Percentiles rank a stretch among this genome's conserved stretches.
Conservation (phyloP, 305 asterid genomes). For the Withania somnifera region DNA sequence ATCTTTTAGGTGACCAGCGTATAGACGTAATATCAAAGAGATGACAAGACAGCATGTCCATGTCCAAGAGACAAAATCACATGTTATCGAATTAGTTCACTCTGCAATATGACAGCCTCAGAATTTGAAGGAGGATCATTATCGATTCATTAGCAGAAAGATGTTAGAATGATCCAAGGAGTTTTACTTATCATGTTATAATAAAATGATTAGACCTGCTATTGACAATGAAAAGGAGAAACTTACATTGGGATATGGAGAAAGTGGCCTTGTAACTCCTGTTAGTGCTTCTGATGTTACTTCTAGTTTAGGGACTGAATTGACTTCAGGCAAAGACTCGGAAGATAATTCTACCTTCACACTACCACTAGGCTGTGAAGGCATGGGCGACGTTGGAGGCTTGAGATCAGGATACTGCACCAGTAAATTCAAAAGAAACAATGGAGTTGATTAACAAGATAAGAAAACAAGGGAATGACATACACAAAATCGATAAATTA, state of each 20-base stretch:
- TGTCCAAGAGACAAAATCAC: not conserved
- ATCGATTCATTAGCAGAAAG: not conserved
- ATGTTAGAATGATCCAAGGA: not conserved
- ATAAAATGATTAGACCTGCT: not conserved
- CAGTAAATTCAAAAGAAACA: not conserved
- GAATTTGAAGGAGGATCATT: not conserved
- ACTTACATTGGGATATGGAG: conserved; percentile 82
- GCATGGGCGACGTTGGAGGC: conserved; percentile 94
- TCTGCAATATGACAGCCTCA: not conserved
- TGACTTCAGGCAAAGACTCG: conserved; percentile 39
- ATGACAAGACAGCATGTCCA: not conserved
- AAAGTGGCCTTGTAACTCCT: conserved; percentile 44
- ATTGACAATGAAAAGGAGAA: not conserved
- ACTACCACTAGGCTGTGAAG: conserved; percentile 44
- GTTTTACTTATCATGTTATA: not conserved
- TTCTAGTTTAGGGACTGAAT: conserved; percentile 49
- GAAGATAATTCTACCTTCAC: conserved; percentile 16
- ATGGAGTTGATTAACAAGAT: not conserved
- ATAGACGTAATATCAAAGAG: not conserved
- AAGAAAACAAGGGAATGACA: not conserved
- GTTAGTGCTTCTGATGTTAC: conserved; percentile 35
- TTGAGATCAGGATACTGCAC: conserved; percentile 87
- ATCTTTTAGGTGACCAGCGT: not conserved
- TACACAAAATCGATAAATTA: not conserved
- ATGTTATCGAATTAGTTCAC: not conserved